Evolutionary conservation across 1,139 yeast species (phyloP).

Genomic region (Zygoascus meyerae): DNA sequence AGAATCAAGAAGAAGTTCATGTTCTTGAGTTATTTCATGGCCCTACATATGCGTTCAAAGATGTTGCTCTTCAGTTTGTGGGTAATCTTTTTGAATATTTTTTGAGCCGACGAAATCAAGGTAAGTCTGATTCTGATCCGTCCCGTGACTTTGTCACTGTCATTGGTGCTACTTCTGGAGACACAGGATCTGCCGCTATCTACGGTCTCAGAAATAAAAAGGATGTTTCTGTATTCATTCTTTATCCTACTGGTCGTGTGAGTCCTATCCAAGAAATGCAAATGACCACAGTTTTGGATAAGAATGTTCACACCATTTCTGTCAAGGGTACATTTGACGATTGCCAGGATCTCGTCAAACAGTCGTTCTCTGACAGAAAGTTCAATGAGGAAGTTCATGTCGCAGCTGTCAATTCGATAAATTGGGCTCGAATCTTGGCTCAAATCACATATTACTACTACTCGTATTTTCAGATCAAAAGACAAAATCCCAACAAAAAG

Average conservation of each 20-base stretch:
- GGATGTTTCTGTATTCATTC: conserved; percentile 91
- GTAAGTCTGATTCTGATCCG: conserved; percentile 46
- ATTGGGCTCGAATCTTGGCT: conserved; percentile 98
- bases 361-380: conserved; percentile 80
- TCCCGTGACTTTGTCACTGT: conserved; percentile 82
- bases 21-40: conserved; percentile 94
- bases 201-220: conserved; percentile 95
- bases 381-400: conserved; percentile 87
- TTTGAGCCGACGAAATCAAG: conserved; percentile 67
- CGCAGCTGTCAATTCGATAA: conserved; percentile 96
- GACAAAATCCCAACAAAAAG: conserved; percentile 30
- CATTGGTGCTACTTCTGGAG: conserved; percentile 99
- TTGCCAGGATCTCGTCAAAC: conserved; percentile 94
- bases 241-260: conserved; percentile 95
- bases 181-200: conserved; percentile 98
- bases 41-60: conserved; percentile 98
- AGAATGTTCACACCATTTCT: conserved; percentile 88
- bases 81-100: conserved; percentile 95
- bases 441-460: conserved; percentile 95
- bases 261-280: conserved; percentile 98
- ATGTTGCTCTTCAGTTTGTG: conserved; percentile 94
- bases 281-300: conserved; percentile 95
- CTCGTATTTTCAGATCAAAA: conserved; percentile 72
- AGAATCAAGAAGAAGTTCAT: conserved; percentile 54
- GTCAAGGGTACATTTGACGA: conserved; percentile 97